phyloP scores from a whole-genome alignment of 768 basidiomycete genomes.

The Harrya chromipes region DNA sequence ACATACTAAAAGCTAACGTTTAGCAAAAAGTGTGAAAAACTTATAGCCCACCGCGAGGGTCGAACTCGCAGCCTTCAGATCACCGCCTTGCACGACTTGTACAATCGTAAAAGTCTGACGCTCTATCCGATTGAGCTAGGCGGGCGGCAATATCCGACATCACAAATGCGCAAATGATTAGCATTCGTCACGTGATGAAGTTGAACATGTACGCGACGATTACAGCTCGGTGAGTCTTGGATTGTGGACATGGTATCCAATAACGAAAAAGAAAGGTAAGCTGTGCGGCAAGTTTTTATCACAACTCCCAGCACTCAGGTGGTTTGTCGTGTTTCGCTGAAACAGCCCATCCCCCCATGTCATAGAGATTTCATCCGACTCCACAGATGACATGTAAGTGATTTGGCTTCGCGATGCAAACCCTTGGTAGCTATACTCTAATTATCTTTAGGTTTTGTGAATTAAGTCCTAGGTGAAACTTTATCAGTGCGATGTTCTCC shows the following conservation, averaged over 20 bases:
- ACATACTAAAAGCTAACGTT: no score
- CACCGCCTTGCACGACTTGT: constrained; percentile 38
- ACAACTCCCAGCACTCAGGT: not conserved
- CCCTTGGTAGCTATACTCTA: not conserved
- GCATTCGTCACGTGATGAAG: constrained; percentile 9
- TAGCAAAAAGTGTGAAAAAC: not conserved
- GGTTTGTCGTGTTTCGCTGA: not conserved
- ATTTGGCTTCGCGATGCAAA: not conserved
- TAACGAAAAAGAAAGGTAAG: constrained; percentile 48
- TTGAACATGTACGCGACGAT: constrained; percentile 17
- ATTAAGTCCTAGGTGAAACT: constrained; percentile 11
- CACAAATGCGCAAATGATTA: constrained; percentile 33
- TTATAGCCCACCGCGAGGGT: constrained; percentile 76
- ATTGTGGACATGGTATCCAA: constrained; percentile 36
- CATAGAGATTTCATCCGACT: constrained; percentile 56
- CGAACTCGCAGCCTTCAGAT: constrained; percentile 84
- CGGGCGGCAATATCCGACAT: constrained; percentile 39
- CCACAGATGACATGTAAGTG: constrained; percentile 38
- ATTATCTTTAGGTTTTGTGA: constrained; percentile 8
- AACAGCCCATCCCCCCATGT: constrained; percentile 29
- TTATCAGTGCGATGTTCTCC: not conserved
- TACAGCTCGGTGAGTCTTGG: not conserved
- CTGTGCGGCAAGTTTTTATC: not conserved
- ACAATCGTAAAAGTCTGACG: constrained; percentile 56
- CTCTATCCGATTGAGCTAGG: constrained; percentile 69